Conservation (phyloP, 2,329 filamentous ascomycete species). For the Dactylonectria estremocensis region DNA sequence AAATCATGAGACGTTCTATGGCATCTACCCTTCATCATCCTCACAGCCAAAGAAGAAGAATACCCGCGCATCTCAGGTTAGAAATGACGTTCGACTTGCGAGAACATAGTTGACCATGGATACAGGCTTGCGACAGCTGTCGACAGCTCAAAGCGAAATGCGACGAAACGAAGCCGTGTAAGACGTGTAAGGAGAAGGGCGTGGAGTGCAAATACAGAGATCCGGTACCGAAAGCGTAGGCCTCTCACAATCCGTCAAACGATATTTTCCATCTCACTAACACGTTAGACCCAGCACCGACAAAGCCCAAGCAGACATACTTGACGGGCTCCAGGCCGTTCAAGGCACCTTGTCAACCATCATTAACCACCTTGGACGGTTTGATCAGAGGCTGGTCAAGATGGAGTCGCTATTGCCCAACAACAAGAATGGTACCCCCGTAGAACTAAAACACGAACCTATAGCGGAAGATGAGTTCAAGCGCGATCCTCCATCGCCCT, state of each 20-base stretch:
- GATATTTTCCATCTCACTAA: constrained; percentile 23
- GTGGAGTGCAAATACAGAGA: constrained; percentile 91
- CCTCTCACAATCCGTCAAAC: constrained; percentile 32
- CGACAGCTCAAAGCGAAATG: constrained; percentile 92
- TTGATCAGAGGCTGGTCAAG: constrained; percentile 57
- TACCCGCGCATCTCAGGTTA: constrained; percentile 75
- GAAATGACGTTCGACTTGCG: neutral
- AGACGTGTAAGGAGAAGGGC: constrained; percentile 90
- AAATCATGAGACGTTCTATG: constrained; percentile 57
- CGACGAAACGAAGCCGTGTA: constrained; percentile 87
- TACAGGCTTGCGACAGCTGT: constrained; percentile 90
- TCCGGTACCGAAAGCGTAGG: constrained; percentile 91
- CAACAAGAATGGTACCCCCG: constrained; percentile 27
- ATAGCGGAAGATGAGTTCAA: constrained; percentile 51
- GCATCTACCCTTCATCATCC: constrained; percentile 61
- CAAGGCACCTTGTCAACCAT: constrained; percentile 56
- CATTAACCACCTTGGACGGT: constrained; percentile 54
- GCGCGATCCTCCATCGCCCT: constrained; percentile 41
- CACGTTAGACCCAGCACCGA: constrained; percentile 62
- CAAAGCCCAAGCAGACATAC: constrained; percentile 72
- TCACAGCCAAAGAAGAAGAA: constrained; percentile 70
- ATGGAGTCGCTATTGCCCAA: constrained; percentile 51
- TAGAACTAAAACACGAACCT: constrained; percentile 48
- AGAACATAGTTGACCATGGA: constrained; percentile 31
- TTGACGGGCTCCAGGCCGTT: constrained; percentile 67